A percentile compares a stretch with the other conserved stretches of the same genome.
Evolutionary conservation across 1,284 basidiomycete genomes (phyloP).

Genomic region (Moesziomyces aphidis): DNA sequence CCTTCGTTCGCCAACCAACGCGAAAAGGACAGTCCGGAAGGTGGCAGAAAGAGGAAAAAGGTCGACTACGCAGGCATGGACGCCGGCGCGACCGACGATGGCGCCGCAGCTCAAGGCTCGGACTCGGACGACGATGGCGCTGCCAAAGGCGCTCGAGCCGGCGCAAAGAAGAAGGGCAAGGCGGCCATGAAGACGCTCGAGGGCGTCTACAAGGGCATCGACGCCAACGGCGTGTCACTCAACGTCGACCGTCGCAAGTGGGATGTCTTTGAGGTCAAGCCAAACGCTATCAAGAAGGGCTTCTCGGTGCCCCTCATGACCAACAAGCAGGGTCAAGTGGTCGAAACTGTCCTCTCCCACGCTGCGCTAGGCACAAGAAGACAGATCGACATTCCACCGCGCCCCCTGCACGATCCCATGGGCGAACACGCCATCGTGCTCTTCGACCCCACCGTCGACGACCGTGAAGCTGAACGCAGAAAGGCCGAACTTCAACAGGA

Average conservation of each 20-base stretch:
- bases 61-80: conserved; percentile 65
- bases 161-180: conserved; percentile 40
- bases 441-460: conserved; percentile 96
- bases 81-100: conserved; percentile 40
- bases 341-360: conserved; percentile 77
- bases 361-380: conserved; percentile 88
- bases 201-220: conserved; percentile 65
- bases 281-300: conserved; percentile 64
- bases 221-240: conserved; percentile 62
- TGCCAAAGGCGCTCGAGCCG: conserved; percentile 17
- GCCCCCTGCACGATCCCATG: conserved; percentile 96
- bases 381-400: conserved; percentile 82
- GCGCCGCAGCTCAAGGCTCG: conserved; percentile 41
- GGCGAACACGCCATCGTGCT: conserved; percentile 96
- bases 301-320: conserved; percentile 92
- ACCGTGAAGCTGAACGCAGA: conserved; percentile 58
- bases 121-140: conserved; percentile 28
- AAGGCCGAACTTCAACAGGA: conserved; percentile 45
- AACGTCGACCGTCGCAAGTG: conserved; percentile 62
- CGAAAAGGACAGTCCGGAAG: conserved; percentile 27
- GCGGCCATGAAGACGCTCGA: conserved; percentile 53
- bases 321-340: conserved; percentile 77
- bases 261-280: conserved; percentile 57
- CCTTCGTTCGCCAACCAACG: conserved; percentile 52
- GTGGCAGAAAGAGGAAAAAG: conserved; percentile 58